Evolutionary conservation across 306 rosid species (phyloP), one percentile per base, ranked within the genome.

Genomic region (Vigna reflexopilosa): DNA sequence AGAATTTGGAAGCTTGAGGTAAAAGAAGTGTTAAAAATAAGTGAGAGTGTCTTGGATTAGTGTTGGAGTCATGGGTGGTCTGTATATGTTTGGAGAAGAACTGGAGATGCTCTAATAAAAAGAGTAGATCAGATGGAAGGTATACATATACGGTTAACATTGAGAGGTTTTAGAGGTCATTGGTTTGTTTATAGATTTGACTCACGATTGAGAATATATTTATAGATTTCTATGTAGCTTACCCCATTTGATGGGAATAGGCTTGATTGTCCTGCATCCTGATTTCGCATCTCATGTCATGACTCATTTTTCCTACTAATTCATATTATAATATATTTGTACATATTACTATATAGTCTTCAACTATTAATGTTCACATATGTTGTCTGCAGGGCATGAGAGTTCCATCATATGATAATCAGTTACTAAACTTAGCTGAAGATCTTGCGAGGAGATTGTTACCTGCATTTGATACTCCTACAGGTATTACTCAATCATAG

Each of bases 381-480:
- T n/a, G 61, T 79, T 68, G 14, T 52, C 75, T 77, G 73, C 77
- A 94, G 98, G 98, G 98, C 55, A 89, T 94, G 98, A 91, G 83
- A 83, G 84, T 94, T 86, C 87, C 93, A 30, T 86, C 80, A 30
- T 92, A 94, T 83, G 88, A 94, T 77, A 90, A 92, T 83, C 91
- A 89, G 73, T 85, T 94, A 63, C 90, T 94, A 34, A 85, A 86
- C 87, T 77, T 94, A 69, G 98, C 97, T 16, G 98, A 92, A 85
- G 98, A 94, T 89, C 88, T 94, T 72, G 97, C 84, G 66, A 87
- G 95, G 86, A 89, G 95, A 85, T 77, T 92, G 85, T 86, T 94
- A 80, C 98, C 97, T 76, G 98, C 97, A 47, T 94, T 94, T 83
- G 97, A 94, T 77, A 92, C 98, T 73, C 98, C 98, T 52, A 92